Conservation (phyloP, 1,284 basidiomycete species). For the Testicularia cyperi region DNA sequence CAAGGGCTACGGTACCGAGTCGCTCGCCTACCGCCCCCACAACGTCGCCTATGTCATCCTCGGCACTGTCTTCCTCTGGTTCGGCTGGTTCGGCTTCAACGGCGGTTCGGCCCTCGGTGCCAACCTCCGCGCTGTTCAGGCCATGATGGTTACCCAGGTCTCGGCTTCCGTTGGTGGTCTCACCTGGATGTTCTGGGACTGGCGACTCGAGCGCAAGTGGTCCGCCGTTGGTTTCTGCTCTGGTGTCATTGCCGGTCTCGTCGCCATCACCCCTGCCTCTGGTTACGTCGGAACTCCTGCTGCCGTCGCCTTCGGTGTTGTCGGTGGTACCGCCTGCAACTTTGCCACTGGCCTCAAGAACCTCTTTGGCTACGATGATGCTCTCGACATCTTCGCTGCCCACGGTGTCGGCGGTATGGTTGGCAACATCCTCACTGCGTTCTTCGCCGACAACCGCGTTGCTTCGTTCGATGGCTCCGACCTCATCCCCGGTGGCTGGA, state of each 20-base stretch:
- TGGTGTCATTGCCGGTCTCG: constrained; percentile 85
- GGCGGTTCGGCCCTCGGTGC: constrained; percentile 61
- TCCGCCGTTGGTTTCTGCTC: constrained; percentile 85
- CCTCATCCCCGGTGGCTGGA: constrained; percentile 75
- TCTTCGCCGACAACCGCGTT: constrained; percentile 85
- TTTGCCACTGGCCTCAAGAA: constrained; percentile 91
- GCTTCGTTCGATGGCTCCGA: constrained; percentile 71
- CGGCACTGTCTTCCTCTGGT: constrained; percentile 62
- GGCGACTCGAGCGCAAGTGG: constrained; percentile 62
- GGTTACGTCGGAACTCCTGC: constrained; percentile 57
- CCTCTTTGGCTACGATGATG: constrained; percentile 60
- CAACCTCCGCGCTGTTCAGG: constrained; percentile 61
- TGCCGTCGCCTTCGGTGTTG: constrained; percentile 65
- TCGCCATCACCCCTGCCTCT: constrained; percentile 71
- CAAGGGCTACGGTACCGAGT: constrained; percentile 62
- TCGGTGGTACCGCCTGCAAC: constrained; percentile 83
- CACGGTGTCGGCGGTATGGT: constrained; percentile 85
- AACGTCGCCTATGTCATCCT: constrained; percentile 59
- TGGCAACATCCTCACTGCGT: constrained; percentile 78
- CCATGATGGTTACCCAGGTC: constrained; percentile 63
- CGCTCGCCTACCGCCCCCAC: constrained; percentile 61
- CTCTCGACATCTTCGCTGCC: constrained; percentile 75
- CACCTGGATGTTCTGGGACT: constrained; percentile 62
- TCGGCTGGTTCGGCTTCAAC: constrained; percentile 61
- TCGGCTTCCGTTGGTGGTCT: constrained; percentile 72